phyloP scores from a whole-genome alignment of 2,329 filamentous ascomycete species.

The Teratosphaeria nubilosa region DNA sequence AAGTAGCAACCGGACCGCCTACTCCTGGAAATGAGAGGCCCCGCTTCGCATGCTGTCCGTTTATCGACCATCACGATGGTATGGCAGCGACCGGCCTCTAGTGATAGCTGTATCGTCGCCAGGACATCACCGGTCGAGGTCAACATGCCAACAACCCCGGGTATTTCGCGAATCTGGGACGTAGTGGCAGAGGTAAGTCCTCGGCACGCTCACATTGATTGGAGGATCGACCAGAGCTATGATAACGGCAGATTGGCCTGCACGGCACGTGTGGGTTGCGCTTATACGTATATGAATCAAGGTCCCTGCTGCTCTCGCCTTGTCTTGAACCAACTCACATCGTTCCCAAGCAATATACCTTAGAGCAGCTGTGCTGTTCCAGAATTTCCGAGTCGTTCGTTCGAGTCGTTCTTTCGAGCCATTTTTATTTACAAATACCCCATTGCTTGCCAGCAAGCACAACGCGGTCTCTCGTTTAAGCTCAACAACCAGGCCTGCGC shows the following conservation, averaged over 20 bases:
- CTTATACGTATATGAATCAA: background rate
- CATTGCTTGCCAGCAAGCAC: background rate
- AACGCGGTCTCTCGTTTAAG: background rate
- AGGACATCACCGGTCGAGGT: background rate
- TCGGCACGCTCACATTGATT: background rate
- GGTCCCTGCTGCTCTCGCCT: background rate
- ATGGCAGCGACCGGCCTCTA: background rate
- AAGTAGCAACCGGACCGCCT: background rate
- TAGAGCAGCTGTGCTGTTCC: slow-evolving; percentile 1
- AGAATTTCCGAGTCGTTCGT: background rate
- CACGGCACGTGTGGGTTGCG: background rate
- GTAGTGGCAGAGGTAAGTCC: background rate
- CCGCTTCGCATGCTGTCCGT: background rate
- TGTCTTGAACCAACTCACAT: background rate
- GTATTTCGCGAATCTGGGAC: background rate
- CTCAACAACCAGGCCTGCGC: background rate
- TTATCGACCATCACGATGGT: background rate
- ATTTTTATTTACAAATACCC: background rate
- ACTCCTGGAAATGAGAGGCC: background rate
- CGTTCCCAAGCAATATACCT: background rate
- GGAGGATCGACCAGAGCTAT: background rate
- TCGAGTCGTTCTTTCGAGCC: too few relatives aligned
- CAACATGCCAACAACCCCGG: background rate
- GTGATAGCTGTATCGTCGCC: background rate
- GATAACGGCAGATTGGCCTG: background rate